phyloP scores from a whole-genome alignment of 495 filamentous ascomycete genomes.

The Polyplosphaeria fusca region DNA sequence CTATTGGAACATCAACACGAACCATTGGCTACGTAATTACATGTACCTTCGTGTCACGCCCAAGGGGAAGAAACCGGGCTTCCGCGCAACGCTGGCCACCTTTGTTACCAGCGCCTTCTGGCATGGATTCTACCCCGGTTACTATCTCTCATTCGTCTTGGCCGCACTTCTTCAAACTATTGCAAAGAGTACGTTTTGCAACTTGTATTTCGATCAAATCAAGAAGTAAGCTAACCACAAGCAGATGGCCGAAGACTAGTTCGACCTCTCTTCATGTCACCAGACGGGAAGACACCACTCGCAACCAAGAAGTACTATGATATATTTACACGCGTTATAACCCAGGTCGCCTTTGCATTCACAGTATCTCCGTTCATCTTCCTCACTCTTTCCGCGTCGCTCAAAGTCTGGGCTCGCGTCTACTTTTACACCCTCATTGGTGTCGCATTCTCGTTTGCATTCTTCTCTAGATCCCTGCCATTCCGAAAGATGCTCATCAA shows the following conservation, averaged over 20 bases:
- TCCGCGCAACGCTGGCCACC: conserved; percentile 89
- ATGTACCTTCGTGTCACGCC: conserved; percentile 94
- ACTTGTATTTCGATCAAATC: no score
- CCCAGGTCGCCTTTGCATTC: conserved; percentile 82
- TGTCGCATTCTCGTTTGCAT: conserved; percentile 59
- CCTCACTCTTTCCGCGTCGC: conserved; percentile 62
- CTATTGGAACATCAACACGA: conserved; percentile 98
- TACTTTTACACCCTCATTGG: conserved; percentile 82
- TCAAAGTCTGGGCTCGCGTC: conserved; percentile 76
- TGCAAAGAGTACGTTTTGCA: conserved; percentile 72
- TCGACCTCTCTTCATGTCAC: conserved; percentile 88
- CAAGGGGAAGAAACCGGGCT: conserved; percentile 92
- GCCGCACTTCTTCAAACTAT: conserved; percentile 87
- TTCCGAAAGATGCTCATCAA: conserved; percentile 50
- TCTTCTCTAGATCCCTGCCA: conserved; percentile 53
- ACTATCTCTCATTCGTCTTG: conserved; percentile 86
- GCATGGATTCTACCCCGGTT: conserved; percentile 97
- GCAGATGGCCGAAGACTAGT: conserved; percentile 65
- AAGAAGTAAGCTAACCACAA: conserved; percentile 13
- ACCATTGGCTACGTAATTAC: conserved; percentile 94
- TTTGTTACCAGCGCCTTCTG: conserved; percentile 93
- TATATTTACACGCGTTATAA: conserved; percentile 70
- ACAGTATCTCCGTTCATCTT: conserved; percentile 78
- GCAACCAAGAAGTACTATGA: conserved; percentile 84
- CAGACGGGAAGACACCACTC: conserved; percentile 61